These are phyloP conservation scores for Wickerhamomyces bovis DNA, from an alignment of 805 yeast genomes.

Conservation along the genomic window DNA sequence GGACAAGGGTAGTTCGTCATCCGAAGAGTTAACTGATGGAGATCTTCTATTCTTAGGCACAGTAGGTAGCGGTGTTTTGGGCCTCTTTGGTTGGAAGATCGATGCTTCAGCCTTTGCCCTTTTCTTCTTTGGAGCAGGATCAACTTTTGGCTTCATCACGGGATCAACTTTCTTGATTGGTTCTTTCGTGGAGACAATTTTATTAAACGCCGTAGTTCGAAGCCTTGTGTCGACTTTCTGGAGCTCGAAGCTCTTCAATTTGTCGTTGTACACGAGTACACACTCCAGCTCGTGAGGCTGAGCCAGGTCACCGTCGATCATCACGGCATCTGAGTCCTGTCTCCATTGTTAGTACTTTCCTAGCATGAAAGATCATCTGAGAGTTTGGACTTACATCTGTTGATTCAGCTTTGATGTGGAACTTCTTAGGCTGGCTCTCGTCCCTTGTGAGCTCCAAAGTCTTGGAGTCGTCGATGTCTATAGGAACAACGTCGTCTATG, in stretches of 20 bases:
- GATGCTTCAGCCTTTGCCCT: constrained; percentile 16
- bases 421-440: constrained; percentile 1
- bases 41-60: constrained; percentile 2
- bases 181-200: not conserved
- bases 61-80: constrained; percentile 17
- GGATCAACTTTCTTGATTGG: not conserved
- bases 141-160: not conserved
- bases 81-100: constrained; percentile 21
- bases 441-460: constrained; percentile 9
- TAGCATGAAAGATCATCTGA: not conserved
- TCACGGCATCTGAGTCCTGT: constrained; percentile 5
- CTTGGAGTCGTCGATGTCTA: constrained; percentile 9
- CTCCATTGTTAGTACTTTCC: not conserved
- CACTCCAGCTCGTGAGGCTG: constrained; percentile 17
- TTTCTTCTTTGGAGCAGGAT: constrained; percentile 7
- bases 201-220: constrained; percentile 6
- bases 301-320: constrained; percentile 13
- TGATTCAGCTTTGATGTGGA: constrained; percentile 14
- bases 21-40: constrained; percentile 3
- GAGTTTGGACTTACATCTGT: constrained; percentile 6
- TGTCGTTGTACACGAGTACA: constrained; percentile 17
- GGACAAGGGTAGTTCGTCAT: constrained; percentile 14
- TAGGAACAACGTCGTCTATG: constrained; percentile 12
- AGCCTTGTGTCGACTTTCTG: constrained; percentile 12
- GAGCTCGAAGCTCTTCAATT: constrained; percentile 12